Evolutionary conservation across 176 grass and related monocot species (phyloP), one percentile per base, ranked within the genome.

Genomic region (Triticum monococcum): DNA sequence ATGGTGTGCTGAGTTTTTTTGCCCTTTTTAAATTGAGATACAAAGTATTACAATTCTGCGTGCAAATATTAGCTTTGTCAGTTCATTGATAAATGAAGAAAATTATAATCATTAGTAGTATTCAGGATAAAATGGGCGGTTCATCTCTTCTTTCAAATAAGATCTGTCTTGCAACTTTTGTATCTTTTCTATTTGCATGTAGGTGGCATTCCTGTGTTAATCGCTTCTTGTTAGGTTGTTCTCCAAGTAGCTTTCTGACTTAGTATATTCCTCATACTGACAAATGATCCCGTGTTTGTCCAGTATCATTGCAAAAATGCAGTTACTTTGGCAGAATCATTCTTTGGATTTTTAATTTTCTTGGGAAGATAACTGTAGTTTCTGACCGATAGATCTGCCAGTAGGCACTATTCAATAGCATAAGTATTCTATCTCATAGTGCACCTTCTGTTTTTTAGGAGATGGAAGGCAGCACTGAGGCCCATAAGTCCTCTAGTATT

Each of bases 401-500:
- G 54, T 84, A 72, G 46, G 38, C 43, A 75, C 22, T 66, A 81
- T 46, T 30, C 17, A 56, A 45, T 73, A 25, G 78, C 9, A 43
- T 41, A 64, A 22, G 24, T 87, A 36, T 67, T 28, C 8, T 89
- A 75, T 89, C 78, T 89, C 77, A 88, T 16, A 37, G 36, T 88
- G 56, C 50, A 71, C 24, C 20, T 87, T 36, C 26, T 83, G 46
- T 91, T 88, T 40, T 82, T n/a, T 77, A 98, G 96, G 91, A 92
- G 81, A 78, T 90, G 92, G 86, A 94, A 73, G 84, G 59, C 73
- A 70, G 65, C 81, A 0, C 65, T 98, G 76, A 91, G 71, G 83
- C 94, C 91, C 79, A 86, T 71, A 89, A 94, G 96, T 86, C 96
- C 96, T 68, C 80, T 95, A 66, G 66, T 95, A 79, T 86, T 98